phyloP scores from a whole-genome alignment of 257 asterid genomes.

The Knoxia roxburghii region DNA sequence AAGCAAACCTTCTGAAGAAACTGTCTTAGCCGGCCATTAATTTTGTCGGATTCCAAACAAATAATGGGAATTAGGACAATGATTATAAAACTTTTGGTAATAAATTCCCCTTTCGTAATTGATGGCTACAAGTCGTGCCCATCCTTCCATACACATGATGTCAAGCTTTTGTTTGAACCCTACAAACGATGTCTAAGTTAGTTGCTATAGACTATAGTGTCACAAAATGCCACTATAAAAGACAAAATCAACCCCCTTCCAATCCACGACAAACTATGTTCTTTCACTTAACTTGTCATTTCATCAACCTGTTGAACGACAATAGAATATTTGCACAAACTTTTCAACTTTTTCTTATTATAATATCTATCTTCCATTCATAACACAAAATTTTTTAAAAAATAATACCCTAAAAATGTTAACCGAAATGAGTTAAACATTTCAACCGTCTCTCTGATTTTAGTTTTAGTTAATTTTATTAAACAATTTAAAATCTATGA shows the following conservation, averaged over 20 bases:
- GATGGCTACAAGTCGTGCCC: conserved; percentile 37
- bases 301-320: not conserved
- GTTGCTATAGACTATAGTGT: conserved; percentile 1
- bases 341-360: not conserved
- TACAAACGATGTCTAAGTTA: conserved; percentile 14
- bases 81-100: conserved; percentile 5
- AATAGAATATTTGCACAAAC: conserved; percentile 9
- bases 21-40: conserved; percentile 64
- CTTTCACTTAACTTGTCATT: conserved; percentile 10
- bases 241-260: conserved; percentile 34
- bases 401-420: too few species aligned
- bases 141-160: conserved; percentile 18
- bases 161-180: not conserved
- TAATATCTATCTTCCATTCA: not conserved
- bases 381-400: too few species aligned
- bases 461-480: too few species aligned
- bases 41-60: conserved; percentile 38
- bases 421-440: too few species aligned
- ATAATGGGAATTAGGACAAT: conserved; percentile 32
- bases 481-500: too few species aligned
- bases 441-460: too few species aligned
- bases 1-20: conserved; percentile 41
- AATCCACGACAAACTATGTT: conserved; percentile 3
- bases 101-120: conserved; percentile 20
- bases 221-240: conserved; percentile 31